Evolutionary conservation across 176 grass and related monocot genomes (phyloP).

Genomic region (Miscanthus lutarioriparius): DNA sequence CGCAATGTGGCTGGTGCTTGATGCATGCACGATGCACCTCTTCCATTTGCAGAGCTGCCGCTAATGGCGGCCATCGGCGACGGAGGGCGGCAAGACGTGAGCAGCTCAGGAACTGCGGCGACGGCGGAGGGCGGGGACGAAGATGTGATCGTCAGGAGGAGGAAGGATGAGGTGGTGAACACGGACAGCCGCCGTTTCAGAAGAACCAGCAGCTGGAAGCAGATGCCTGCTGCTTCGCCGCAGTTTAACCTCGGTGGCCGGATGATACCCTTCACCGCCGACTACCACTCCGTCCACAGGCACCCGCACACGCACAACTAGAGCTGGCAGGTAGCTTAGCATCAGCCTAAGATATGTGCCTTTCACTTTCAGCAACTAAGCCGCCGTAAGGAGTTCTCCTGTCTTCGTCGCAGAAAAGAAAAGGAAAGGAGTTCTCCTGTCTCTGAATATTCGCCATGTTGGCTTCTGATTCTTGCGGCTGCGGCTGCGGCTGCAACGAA

Average conservation of each 20-base stretch:
- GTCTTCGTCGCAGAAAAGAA: background rate
- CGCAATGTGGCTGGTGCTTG: background rate
- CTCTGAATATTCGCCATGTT: constrained; percentile 28
- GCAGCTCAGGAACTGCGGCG: background rate
- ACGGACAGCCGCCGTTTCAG: constrained; percentile 24
- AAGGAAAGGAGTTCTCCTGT: background rate
- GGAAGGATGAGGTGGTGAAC: background rate
- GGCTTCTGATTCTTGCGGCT: no score
- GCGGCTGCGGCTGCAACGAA: no score
- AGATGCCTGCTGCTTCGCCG: background rate
- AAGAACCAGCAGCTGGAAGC: background rate
- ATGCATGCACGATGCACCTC: no score
- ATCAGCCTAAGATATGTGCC: background rate
- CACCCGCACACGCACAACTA: constrained; percentile 79
- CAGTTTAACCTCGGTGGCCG: constrained; percentile 31
- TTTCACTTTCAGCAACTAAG: background rate
- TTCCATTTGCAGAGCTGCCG: constrained; percentile 6
- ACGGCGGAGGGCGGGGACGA: background rate
- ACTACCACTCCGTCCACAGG: constrained; percentile 45
- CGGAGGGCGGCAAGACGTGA: background rate
- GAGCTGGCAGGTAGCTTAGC: background rate
- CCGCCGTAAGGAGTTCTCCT: no score
- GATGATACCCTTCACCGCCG: constrained; percentile 64
- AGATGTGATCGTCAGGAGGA: background rate
- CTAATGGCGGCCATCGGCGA: background rate